Evolutionary conservation across 805 yeast genomes (phyloP), one percentile per base, ranked within the genome.

Genomic region (Saturnispora dispora): DNA sequence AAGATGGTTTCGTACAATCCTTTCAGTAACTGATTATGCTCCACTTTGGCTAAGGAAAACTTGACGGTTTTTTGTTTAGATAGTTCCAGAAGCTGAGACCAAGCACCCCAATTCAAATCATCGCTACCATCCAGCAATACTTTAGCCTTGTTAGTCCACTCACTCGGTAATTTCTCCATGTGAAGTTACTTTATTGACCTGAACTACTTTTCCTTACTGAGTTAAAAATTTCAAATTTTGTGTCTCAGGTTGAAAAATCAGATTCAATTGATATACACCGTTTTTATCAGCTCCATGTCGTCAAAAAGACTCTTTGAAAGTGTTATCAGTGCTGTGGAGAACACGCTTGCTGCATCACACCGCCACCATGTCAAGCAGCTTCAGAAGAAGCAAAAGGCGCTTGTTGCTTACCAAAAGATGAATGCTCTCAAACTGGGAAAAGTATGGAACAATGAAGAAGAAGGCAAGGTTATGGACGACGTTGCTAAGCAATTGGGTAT

Each of bases 371-470:
- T 66, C 45, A 65, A 68, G 48, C 72, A 73, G 46, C 70, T 72
- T 15, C 18, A 67, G 6, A 74, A 74, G 54, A 76, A 71, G 52
- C 71, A 71, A 50, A 68, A 69, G 41, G 77, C 83, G 0, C 54
- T 73, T 43, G 62, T 77, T 33, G 73, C 70, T 40, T 79, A 79
- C 59, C 71, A 73, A 57, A 75, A 74, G 62, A 57, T 77, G 58
- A 78, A 74, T 49, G 61, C 71, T 36, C 60, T 74, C 37, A 69
- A 68, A 42, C 63, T 71, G 22, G 71, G 75, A 8, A 66, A 74
- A 48, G 52, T 52, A 20, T 49, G 66, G 15, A 56, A 64, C 7
- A 59, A 65, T 3, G 65, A 59, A 23, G 65, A 62, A 39, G 68
- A 70, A 41, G 63, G 67, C 9, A 55, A 66, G 43, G 60, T 75